Base-by-base conservation (phyloP, 352 stramenopile genomes). In the Blastocystis sp. region DNA sequence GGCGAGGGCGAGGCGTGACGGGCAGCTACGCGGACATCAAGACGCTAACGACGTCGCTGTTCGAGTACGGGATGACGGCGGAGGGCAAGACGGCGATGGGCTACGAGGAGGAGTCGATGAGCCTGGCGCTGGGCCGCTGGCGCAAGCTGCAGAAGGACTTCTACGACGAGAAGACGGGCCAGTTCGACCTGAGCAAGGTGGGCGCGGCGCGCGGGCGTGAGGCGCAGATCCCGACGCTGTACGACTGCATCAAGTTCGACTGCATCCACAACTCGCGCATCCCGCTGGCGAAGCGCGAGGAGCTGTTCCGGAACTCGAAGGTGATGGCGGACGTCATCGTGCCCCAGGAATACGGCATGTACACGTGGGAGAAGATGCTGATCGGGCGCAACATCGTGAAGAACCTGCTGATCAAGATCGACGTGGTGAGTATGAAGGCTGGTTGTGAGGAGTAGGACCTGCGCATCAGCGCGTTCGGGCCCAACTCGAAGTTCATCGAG, bases 171-270 rank as follows among this genome's bases (percentile, higher is more conserved):
- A 95, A 95, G 78, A 94, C 91, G 38, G 91, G 93, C 40, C 94
- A 42, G 0, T 94, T 91, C 54, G 91, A 94, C 89, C 68, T 94
- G 17, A 91, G 82, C 28, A 93, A 93, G 89, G 74, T 69, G 34
- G 38, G 28, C 65, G 34, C 87, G 60, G 91, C 93, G 54, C 90
- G 89, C 9, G 91, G 93, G 42, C 3, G n/a, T 81, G 94, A 92
- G 1, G 98, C 93, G 69, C 94, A 97, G 84, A 94, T 99, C 42
- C 97, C 97, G 11, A 97, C 99, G 82, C 93, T 98, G 6, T 96
- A 98, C 90, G 96, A 98, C 90, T 98, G 96, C 89, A 95, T 97
- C 81, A 96, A 97, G 89, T 98, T 98, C 90, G 97, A 98, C 90
- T 92, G 98, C 76, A 91, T 99, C 2, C 97, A 99, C 91, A 99